Base-by-base conservation (phyloP, 2,329 filamentous ascomycete species). In the Calonectria fujianensis region DNA sequence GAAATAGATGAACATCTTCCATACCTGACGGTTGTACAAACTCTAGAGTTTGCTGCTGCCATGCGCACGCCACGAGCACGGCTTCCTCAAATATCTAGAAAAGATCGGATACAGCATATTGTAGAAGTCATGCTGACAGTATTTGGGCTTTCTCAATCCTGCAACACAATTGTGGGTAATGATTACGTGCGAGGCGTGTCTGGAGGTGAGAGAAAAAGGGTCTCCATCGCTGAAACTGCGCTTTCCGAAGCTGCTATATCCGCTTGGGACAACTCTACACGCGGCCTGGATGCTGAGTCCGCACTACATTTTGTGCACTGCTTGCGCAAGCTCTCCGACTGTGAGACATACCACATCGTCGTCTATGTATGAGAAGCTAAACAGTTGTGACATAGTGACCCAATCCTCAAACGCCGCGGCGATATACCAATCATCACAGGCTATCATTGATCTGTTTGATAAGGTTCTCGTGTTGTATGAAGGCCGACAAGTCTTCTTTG, bases 251-350 rank as follows among this genome's bases (percentile, higher is more conserved):
- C 65, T 9, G 65, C 71, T 7, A 69, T 69, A 66, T 67, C 63
- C 13, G 64, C 65, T 18, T 73, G 65, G 71, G 65, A 73, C 8
- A 69, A 69, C 20, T 65, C 71, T 0, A 73, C 71, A 7, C 71
- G 71, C 1, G 71, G 71, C 0, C 65, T 73, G 1, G 71, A 73
- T 48, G 68, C 71, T 6, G 65, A 88, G 52, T 90, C 90, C 75
- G 89, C 89, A 39, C 86, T 90, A 65, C 87, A 90, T 74, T 91
- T 91, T 59, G 75, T 72, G 5, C 61, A 63, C 11, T 76, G 74
- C 2, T 32, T 81, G n/a, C 75, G 79, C 7, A 70, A 66, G 0
- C 74, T 76, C 39, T 74, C 79, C 0, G 79, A 82, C 13, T 27
- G 76, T 68, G n/a, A 57, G 65, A 32, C 24, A 14, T 57, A 45